Evolutionary conservation across 441 rosid species (phyloP), one percentile per base, ranked within the genome.

Genomic region (Populus hybrid): DNA sequence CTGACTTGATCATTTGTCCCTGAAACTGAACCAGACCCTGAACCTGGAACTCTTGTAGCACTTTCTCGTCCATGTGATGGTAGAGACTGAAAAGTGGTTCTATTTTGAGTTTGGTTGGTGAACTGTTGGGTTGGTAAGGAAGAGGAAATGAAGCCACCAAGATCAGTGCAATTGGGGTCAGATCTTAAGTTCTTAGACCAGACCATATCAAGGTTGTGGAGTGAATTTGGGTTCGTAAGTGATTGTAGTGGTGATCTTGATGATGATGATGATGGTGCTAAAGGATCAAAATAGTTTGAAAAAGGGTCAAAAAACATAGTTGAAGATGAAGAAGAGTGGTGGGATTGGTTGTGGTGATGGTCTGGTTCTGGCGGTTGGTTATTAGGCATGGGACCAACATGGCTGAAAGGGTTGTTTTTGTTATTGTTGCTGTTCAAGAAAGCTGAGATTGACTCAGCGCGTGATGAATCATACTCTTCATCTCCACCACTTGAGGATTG

Each of bases 401-500:
- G 79, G 77, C 77, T 82, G 36, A 74, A 81, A 12, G 86, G 63
- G 83, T 78, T 82, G 83, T 70, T 77, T 5, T 54, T 54, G 61
- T 68, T 30, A 30, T 30, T 30, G 32, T 30, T 30, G 32, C 32
- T 30, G 88, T 84, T 84, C 67, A 88, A 76, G 77, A 88, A 88
- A 74, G 87, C 76, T 34, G 87, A 81, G 73, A 73, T 75, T 9
- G 89, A 84, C 73, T 85, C 93, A 10, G 86, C 69, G 76, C 85
- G 84, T 30, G 32, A 30, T 73, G 92, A 89, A 72, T 87, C 87
- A 72, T 85, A 89, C 75, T 91, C 94, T 5, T 89, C 92, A 57
- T 88, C 93, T 35, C 85, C 91, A 18, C 89, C 95, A 54, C 94
- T 91, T 40, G 97, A 87, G 42, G 95, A 91, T 54, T 91, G 95